Conservation (phyloP, 2,329 filamentous ascomycete genomes). For the Fusarium musae region DNA sequence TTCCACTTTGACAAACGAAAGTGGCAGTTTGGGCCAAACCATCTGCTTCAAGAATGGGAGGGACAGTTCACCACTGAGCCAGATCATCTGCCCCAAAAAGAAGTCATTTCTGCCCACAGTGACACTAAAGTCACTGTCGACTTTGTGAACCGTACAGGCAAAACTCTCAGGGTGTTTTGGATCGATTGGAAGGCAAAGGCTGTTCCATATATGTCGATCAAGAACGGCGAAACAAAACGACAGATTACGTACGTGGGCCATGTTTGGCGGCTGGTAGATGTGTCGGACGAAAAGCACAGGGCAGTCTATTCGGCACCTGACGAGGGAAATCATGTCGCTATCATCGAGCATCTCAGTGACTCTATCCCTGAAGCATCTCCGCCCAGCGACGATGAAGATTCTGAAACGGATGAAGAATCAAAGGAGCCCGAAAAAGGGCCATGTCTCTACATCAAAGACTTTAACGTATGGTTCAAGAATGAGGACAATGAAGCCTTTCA, state of each 20-base stretch:
- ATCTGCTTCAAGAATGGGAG: constrained; percentile 31
- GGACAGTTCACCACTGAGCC: constrained; percentile 19
- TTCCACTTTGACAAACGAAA: constrained; percentile 34
- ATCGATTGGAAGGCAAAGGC: constrained; percentile 38
- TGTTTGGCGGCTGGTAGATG: constrained; percentile 36
- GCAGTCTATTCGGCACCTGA: constrained; percentile 30
- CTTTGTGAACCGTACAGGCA: constrained; percentile 42
- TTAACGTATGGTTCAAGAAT: constrained; percentile 22
- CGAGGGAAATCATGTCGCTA: constrained; percentile 12
- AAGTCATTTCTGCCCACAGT: constrained; percentile 34
- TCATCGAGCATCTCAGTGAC: constrained; percentile 23
- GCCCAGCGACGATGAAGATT: neutral
- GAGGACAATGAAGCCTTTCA: constrained; percentile 12
- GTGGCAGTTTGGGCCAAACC: constrained; percentile 34
- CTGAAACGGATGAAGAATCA: neutral
- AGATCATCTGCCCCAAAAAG: constrained; percentile 21
- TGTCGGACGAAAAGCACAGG: constrained; percentile 6
- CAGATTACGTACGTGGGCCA: constrained; percentile 37
- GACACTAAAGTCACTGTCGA: constrained; percentile 22
- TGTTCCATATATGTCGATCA: constrained; percentile 30
- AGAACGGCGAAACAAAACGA: constrained; percentile 7
- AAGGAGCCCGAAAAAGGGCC: neutral
- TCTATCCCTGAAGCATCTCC: neutral
- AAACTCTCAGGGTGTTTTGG: constrained; percentile 37
- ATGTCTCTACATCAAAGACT: constrained; percentile 3